Percentiles rank a stretch among this genome's conserved stretches.
Conservation (phyloP, 208 protist species). For the Balamuthia mandrillaris region DNA sequence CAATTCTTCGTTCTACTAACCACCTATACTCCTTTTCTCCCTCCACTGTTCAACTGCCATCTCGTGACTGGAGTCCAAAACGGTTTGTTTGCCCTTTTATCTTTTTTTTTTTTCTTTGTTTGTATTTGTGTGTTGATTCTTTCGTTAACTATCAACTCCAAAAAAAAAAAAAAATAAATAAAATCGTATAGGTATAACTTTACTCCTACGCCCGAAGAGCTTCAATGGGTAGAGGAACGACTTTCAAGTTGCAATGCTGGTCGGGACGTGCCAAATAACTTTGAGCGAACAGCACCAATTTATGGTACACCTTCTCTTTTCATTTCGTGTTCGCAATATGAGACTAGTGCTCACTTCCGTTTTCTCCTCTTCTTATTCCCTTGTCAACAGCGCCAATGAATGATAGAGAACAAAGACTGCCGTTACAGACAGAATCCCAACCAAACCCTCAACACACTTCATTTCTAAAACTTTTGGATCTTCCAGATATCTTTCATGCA, state of each 20-base stretch:
- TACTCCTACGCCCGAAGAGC: slow-evolving; percentile 1
- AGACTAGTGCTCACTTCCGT: not conserved
- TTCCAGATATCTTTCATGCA: slow-evolving; percentile 13
- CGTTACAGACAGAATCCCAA: not conserved
- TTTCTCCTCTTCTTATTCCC: not conserved
- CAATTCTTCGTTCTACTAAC: slow-evolving; percentile 10
- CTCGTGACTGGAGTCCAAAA: not conserved
- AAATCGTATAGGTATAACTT: not conserved
- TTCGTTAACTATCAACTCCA: not conserved
- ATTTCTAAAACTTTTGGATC: not conserved
- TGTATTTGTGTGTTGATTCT: not conserved
- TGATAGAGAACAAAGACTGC: not conserved
- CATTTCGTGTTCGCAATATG: not conserved
- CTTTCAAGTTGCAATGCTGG: not conserved
- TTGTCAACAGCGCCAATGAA: not conserved
- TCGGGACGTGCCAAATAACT: not conserved
- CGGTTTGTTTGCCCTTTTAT: not conserved
- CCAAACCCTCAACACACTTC: not conserved
- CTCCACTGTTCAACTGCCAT: not conserved
- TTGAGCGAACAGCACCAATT: not conserved
- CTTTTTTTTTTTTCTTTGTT: not conserved
- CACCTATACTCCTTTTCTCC: not conserved
- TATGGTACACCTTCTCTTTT: not conserved
- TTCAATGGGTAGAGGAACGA: not conserved
- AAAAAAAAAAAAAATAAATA: too few species aligned